Conservation (phyloP, 176 grass and related monocot species). For the Bolboschoenus planiculmis region DNA sequence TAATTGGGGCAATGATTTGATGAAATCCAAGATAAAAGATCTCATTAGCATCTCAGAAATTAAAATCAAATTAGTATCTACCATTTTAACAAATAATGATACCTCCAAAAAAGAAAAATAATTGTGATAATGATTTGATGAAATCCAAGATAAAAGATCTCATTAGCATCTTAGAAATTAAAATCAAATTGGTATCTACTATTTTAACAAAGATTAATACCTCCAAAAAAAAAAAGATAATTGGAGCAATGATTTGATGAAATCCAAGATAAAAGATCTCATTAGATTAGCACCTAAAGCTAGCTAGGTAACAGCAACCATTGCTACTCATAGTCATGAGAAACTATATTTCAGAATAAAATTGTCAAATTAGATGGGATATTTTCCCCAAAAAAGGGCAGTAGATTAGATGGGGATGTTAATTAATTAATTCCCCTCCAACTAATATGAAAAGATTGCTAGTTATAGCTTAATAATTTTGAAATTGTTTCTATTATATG, state of each 20-base stretch:
- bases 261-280: slow-evolving; percentile 17
- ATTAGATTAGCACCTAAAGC: neutral
- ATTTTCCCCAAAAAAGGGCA: neutral
- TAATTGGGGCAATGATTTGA: slow-evolving; percentile 16
- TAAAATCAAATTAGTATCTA: neutral
- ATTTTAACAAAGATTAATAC: neutral
- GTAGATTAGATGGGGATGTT: neutral
- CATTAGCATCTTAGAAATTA: neutral
- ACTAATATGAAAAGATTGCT: neutral
- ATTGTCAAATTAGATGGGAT: neutral
- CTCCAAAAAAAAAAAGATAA: neutral
- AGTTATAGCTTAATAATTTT: neutral
- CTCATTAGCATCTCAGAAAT: neutral
- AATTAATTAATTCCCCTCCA: neutral
- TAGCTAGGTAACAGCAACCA: neutral
- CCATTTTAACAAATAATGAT: neutral
- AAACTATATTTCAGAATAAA: neutral
- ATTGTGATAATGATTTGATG: slow-evolving; percentile 17
- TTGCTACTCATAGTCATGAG: neutral
- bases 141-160: slow-evolving; percentile 21
- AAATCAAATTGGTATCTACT: neutral
- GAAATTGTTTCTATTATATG: neutral
- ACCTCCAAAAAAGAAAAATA: neutral
- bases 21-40: slow-evolving; percentile 21
- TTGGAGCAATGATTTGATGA: slow-evolving; percentile 20